phyloP scores from a whole-genome alignment of 768 basidiomycete genomes.

The Crucibulum laeve region DNA sequence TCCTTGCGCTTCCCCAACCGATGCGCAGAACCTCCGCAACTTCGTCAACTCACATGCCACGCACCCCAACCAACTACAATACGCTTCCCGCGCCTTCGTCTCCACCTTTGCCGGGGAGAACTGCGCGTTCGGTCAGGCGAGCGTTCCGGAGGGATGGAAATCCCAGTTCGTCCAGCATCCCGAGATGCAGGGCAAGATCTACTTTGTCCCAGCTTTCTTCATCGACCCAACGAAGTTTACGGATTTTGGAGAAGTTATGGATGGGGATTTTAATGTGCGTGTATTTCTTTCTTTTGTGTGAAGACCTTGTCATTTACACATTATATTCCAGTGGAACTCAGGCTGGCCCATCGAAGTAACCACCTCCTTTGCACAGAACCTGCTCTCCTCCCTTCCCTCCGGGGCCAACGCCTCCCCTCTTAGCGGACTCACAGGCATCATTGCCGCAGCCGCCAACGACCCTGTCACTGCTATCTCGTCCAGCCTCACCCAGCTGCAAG shows the following conservation, averaged over 20 bases:
- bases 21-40: conserved; percentile 46
- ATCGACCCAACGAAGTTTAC: conserved; percentile 45
- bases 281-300: not conserved
- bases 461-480: conserved; percentile 13
- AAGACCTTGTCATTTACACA: conserved; percentile 9
- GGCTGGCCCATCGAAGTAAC: conserved; percentile 73
- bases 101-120: conserved; percentile 71
- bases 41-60: conserved; percentile 49
- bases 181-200: conserved; percentile 42
- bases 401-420: not conserved
- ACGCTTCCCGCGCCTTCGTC: conserved; percentile 44
- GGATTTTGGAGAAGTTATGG: conserved; percentile 41
- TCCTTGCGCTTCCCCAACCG: conserved; percentile 42
- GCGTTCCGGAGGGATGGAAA: conserved; percentile 51
- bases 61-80: conserved; percentile 57
- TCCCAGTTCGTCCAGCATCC: conserved; percentile 44
- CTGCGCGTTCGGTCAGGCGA: conserved; percentile 61
- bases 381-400: conserved; percentile 15
- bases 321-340: conserved; percentile 60
- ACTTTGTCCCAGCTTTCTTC: conserved; percentile 73
- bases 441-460: conserved; percentile 10
- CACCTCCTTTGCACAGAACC: conserved; percentile 29
- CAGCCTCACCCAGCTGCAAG: conserved; percentile 17
- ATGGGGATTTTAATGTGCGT: conserved; percentile 59
- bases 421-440: conserved; percentile 8